Base-by-base conservation (phyloP, 371 early-diverging fungal genomes). In the Actinomortierella wolfii region DNA sequence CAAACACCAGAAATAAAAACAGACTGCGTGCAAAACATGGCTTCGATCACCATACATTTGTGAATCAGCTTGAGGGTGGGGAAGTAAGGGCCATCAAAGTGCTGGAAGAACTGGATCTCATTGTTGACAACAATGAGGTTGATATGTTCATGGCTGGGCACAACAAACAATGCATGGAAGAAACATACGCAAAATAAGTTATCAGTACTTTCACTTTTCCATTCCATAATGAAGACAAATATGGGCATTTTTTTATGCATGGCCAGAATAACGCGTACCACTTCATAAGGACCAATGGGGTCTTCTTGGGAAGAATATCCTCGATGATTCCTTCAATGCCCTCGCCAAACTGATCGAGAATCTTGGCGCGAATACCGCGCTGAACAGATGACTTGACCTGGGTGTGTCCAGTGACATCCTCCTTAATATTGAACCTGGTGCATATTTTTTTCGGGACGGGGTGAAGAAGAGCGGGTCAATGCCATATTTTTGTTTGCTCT, bases 361-460 rank as follows among this genome's bases (percentile, higher is more conserved):
- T 85, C 80, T 93, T 94, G 29, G 89, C 66, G 53, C 97, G 88
- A 65, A 98, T 90, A 7, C 80, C 84, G 48, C 98, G 85, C 76
- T 95, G 95, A 43, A 94, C 95, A 26, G 96, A 96, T 42, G 95
- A 89, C 81, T 98, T 98, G 48, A 96, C 84, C 75, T 91, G 90
- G 58, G 88, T 91, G 67, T 94, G 92, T 41, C 91, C 89, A 60
- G 88, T 87, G 62, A 94, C 81, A 61, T 93, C 92, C 58, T 91
- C 91, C 58, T 84, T 86, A 54, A 86, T 76, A 62, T 69, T 89
- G 68, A 94, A 93, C 65, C 92, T 94, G 34, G 7, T 6, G 11
- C 34, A 48, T 68, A 34, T 15, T 34, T 46, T 59, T 17, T 25
- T 20, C 21, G 46, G 47, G 17, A 20, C 5, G 1, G 48, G 25